phyloP scores from a whole-genome alignment of 306 rosid genomes.

The Castanea sativa region DNA sequence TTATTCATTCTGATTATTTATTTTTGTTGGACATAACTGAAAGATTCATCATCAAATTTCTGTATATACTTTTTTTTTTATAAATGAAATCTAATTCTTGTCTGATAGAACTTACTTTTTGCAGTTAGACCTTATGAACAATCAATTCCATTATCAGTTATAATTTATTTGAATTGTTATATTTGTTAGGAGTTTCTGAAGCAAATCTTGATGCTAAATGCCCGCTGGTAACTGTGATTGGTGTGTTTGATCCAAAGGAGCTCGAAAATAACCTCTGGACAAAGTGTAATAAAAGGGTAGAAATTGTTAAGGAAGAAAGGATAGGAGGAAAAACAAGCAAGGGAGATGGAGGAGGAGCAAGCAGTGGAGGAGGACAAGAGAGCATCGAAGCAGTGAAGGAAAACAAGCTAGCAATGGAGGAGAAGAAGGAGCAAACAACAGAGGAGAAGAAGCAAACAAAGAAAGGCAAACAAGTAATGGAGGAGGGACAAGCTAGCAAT shows the following conservation, averaged over 20 bases:
- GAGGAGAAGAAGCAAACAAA: neutral
- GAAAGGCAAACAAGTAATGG: too few relatives aligned
- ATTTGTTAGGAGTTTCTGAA: neutral
- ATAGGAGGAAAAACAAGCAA: neutral
- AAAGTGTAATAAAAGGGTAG: neutral
- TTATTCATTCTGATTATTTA: neutral
- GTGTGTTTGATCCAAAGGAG: neutral
- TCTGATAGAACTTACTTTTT: neutral
- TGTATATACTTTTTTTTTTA: too few relatives aligned
- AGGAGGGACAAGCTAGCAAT: too few relatives aligned
- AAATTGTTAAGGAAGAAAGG: neutral
- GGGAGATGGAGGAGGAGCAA: neutral
- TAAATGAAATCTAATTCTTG: too few relatives aligned
- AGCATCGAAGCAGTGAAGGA: neutral
- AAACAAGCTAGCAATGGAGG: neutral
- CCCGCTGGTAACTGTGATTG: neutral
- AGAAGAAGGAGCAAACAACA: neutral
- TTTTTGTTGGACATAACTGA: too few relatives aligned
- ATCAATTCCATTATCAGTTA: neutral
- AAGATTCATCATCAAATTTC: too few relatives aligned
- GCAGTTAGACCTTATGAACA: too few relatives aligned
- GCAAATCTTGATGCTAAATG: neutral
- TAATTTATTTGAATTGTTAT: neutral
- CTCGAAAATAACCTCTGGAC: neutral
- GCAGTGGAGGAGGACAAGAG: neutral